These are phyloP conservation scores for Citrus inodora DNA, from an alignment of 345 rosid genomes.

Conservation along the genomic window DNA sequence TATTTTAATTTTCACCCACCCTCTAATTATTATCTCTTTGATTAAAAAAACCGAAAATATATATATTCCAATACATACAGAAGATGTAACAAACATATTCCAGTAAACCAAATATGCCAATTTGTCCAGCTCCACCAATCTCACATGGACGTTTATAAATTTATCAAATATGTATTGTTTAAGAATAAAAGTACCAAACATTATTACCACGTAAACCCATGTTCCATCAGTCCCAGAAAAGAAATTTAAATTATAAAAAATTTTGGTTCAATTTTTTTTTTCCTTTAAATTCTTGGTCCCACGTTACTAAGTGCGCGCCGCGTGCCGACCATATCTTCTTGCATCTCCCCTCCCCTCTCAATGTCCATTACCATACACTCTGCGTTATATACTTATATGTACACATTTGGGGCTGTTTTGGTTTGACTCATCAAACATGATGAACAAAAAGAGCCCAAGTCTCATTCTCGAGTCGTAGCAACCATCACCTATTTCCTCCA, in stretches of 20 bases:
- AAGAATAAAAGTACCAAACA: not conserved
- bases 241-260: not conserved
- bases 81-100: no score
- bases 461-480: not conserved
- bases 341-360: not conserved
- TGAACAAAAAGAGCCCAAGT: not conserved
- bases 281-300: not conserved
- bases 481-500: not conserved
- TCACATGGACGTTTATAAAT: not conserved
- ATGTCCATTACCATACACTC: not conserved
- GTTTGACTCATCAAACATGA: no score
- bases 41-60: not conserved
- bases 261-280: not conserved
- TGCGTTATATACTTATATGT: no score
- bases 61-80: no score
- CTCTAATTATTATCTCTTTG: not conserved
- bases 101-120: not conserved
- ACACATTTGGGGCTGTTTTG: no score
- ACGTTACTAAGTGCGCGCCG: not conserved
- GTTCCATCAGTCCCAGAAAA: not conserved
- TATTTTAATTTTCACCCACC: not conserved
- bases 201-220: not conserved
- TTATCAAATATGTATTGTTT: not conserved
- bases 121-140: not conserved
- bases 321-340: constrained; percentile 14